phyloP scores from a whole-genome alignment of 495 filamentous ascomycete species.

The Hyaloscypha variabilis region DNA sequence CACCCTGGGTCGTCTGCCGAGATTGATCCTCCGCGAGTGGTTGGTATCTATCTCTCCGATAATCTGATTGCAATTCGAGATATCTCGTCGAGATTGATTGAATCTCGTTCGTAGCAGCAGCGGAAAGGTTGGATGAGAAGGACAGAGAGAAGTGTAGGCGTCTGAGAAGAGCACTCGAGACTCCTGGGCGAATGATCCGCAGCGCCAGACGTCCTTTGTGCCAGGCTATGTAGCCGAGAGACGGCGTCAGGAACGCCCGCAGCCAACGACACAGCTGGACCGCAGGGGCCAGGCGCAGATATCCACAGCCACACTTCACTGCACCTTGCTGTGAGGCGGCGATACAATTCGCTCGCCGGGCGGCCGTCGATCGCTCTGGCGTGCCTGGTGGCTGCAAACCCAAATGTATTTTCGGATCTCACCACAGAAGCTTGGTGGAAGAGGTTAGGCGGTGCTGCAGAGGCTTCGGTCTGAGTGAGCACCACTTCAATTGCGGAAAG shows the following conservation, averaged over 20 bases:
- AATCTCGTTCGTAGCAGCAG: neutral
- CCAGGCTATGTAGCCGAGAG: slow-evolving; percentile 13
- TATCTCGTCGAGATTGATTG: neutral
- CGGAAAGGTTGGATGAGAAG: neutral
- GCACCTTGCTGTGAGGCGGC: slow-evolving; percentile 12
- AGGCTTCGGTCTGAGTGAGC: too few species aligned
- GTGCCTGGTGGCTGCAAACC: neutral
- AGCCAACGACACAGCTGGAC: slow-evolving; percentile 4
- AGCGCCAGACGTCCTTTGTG: slow-evolving; percentile 12
- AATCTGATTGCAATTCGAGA: neutral
- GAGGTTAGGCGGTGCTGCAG: too few species aligned
- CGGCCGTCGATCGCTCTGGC: slow-evolving; percentile 6
- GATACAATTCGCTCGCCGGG: neutral
- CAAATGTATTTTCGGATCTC: slow-evolving; percentile 23
- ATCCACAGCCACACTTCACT: neutral
- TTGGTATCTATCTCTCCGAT: neutral
- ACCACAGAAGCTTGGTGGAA: neutral
- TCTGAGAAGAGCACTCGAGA: neutral
- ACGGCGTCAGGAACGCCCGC: slow-evolving; percentile 19
- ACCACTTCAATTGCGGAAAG: neutral
- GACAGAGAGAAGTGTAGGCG: neutral
- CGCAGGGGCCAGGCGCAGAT: neutral
- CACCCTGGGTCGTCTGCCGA: neutral
- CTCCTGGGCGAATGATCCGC: slow-evolving; percentile 16
- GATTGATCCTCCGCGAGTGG: neutral